phyloP scores from a whole-genome alignment of 345 rosid genomes.

The Clausena lansium region DNA sequence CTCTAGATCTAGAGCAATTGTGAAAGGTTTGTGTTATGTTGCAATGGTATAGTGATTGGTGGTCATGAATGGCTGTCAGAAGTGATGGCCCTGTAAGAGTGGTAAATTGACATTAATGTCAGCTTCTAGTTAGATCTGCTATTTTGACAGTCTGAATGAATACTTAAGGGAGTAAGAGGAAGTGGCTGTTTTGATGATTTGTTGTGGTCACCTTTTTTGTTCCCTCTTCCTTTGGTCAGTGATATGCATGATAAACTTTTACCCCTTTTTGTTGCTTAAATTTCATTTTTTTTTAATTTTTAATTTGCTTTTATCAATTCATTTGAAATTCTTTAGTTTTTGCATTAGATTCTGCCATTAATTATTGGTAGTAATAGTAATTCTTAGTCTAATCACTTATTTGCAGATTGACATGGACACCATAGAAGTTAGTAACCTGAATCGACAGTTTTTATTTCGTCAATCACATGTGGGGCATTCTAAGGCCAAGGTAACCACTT shows the following conservation, averaged over 20 bases:
- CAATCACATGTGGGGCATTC: constrained; percentile 95
- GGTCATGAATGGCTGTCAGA: background rate
- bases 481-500: constrained; percentile 74
- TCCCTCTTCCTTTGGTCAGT: background rate
- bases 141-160: background rate
- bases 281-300: background rate
- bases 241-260: background rate
- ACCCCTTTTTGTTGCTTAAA: background rate
- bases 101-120: background rate
- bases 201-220: background rate
- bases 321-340: background rate
- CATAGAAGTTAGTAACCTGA: constrained; percentile 98
- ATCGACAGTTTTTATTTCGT: constrained; percentile 93
- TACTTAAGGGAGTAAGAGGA: background rate
- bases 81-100: background rate
- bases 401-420: constrained; percentile 99
- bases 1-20: background rate
- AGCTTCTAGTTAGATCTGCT: background rate
- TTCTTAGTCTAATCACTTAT: constrained; percentile 4
- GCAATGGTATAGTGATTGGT: background rate
- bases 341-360: background rate
- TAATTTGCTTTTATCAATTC: background rate
- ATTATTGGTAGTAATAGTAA: background rate
- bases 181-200: background rate
- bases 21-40: background rate